phyloP scores from a whole-genome alignment of 2,329 filamentous ascomycete genomes.

The Rhytidhysteron rufulum region DNA sequence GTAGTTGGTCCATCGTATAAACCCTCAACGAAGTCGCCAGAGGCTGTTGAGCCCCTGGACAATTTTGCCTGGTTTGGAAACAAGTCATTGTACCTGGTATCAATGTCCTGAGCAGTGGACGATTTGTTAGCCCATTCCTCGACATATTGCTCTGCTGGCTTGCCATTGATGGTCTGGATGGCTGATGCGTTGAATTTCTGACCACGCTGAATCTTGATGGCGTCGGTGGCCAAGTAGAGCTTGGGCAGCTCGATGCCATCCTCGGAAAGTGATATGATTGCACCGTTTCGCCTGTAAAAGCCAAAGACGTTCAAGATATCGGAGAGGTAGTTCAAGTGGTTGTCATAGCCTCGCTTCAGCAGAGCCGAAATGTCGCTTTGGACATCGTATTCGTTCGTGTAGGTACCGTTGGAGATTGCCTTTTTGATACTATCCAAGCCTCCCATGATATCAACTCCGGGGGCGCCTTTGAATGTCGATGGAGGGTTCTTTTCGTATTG shows the following conservation, averaged over 20 bases:
- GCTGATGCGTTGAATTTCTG: constrained; percentile 31
- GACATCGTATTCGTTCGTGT: constrained; percentile 40
- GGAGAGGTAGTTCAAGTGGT: constrained; percentile 36
- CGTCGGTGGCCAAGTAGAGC: constrained; percentile 32
- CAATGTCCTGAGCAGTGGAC: constrained; percentile 35
- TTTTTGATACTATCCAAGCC: constrained; percentile 32
- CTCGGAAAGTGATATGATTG: constrained; percentile 30
- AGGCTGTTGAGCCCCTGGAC: constrained; percentile 21
- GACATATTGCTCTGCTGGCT: constrained; percentile 29
- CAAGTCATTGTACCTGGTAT: constrained; percentile 39
- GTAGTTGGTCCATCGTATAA: constrained; percentile 31
- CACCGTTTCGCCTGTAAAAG: constrained; percentile 29
- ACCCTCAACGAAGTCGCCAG: constrained; percentile 27
- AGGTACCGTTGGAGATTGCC: constrained; percentile 24
- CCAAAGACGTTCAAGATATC: constrained; percentile 36
- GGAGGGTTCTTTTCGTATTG: constrained; percentile 38
- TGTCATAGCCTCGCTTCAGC: constrained; percentile 36
- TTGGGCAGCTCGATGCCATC: constrained; percentile 35
- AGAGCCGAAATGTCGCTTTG: constrained; percentile 33
- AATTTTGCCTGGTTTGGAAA: constrained; percentile 33
- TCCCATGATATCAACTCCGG: constrained; percentile 36
- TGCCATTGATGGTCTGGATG: constrained; percentile 36
- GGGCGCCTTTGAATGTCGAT: constrained; percentile 31
- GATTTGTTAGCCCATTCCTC: constrained; percentile 23
- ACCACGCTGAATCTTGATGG: constrained; percentile 20